Evolutionary conservation across 352 stramenopile genomes (phyloP).

Genomic region (Pythium sp.): DNA sequence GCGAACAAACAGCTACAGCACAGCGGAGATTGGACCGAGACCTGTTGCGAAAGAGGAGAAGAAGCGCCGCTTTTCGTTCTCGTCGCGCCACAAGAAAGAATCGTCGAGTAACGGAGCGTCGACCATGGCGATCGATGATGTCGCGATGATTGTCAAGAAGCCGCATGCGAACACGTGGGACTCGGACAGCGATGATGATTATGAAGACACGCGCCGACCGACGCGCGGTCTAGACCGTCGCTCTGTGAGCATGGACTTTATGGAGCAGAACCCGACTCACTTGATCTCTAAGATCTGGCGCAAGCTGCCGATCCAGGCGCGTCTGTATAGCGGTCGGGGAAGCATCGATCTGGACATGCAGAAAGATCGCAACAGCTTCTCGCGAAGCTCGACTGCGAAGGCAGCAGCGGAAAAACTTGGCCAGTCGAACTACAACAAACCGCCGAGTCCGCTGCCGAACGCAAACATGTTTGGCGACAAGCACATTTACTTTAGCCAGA

Average conservation of each 20-base stretch:
- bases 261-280: slow-evolving; percentile 69
- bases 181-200: slow-evolving; percentile 74
- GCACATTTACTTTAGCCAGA: slow-evolving; percentile 25
- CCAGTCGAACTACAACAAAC: slow-evolving; percentile 20
- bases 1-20: slow-evolving; percentile 17
- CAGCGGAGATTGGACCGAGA: background rate
- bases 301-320: slow-evolving; percentile 73
- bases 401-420: slow-evolving; percentile 39
- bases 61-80: slow-evolving; percentile 43
- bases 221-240: slow-evolving; percentile 56
- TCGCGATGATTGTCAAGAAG: slow-evolving; percentile 51
- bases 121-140: slow-evolving; percentile 36
- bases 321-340: slow-evolving; percentile 47
- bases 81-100: slow-evolving; percentile 30
- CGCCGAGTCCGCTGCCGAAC: slow-evolving; percentile 19
- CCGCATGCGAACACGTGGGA: slow-evolving; percentile 50
- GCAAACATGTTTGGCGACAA: slow-evolving; percentile 25
- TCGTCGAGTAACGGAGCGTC: slow-evolving; percentile 7
- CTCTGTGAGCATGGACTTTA: slow-evolving; percentile 77
- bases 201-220: slow-evolving; percentile 56
- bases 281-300: slow-evolving; percentile 81
- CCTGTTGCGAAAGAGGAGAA: slow-evolving; percentile 27
- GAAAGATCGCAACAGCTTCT: slow-evolving; percentile 63
- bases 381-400: slow-evolving; percentile 48
- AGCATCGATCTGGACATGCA: slow-evolving; percentile 57